phyloP scores from a whole-genome alignment of 805 yeast species.

The Lipomyces spencermartinsiae region DNA sequence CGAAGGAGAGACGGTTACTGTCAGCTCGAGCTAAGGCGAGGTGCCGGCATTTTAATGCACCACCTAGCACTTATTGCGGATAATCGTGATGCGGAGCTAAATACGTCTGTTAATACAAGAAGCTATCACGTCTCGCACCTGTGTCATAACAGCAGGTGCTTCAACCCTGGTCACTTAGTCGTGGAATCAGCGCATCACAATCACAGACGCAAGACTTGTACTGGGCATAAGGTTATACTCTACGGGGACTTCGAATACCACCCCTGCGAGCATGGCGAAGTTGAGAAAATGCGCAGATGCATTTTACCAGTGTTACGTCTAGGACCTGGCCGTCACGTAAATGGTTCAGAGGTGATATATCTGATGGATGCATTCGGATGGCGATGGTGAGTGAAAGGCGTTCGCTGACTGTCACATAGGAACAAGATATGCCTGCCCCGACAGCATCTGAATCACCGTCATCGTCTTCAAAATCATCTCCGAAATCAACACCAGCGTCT shows the following conservation, averaged over 20 bases:
- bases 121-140: neutral
- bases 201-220: neutral
- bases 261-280: neutral
- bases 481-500: no score
- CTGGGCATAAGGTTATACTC: neutral
- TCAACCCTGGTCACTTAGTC: neutral
- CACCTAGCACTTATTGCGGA: neutral
- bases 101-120: no score
- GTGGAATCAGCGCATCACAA: neutral
- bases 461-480: no score
- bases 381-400: no score
- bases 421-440: no score
- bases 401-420: no score
- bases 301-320: neutral
- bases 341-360: no score
- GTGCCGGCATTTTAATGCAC: neutral
- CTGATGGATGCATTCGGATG: no score
- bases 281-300: conserved; percentile 11
- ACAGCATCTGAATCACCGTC: no score
- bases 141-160: neutral
- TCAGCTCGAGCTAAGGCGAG: neutral
- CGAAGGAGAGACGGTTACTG: neutral
- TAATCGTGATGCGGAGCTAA: no score
- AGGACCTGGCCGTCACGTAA: neutral
- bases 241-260: neutral